These are phyloP conservation scores for Gloeostereum incarnatum DNA, from an alignment of 768 basidiomycete genomes.

Conservation along the genomic window DNA sequence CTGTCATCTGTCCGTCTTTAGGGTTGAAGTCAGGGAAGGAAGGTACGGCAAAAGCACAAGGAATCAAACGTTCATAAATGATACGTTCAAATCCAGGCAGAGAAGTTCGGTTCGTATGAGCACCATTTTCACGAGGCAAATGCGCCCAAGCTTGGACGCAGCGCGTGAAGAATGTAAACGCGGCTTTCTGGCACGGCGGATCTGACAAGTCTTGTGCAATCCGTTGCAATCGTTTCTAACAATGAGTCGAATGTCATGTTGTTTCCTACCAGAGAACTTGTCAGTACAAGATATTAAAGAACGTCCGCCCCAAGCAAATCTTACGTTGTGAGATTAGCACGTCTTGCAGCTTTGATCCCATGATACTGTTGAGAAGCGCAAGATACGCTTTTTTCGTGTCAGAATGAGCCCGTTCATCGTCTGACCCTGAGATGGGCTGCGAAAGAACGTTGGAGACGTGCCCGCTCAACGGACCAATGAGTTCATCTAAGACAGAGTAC, in stretches of 20 bases:
- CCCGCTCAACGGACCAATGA: slow-evolving; percentile 77
- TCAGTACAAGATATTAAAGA: slow-evolving; percentile 13
- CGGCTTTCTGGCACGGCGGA: slow-evolving; percentile 64
- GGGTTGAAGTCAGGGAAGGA: slow-evolving; percentile 74
- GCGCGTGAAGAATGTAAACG: slow-evolving; percentile 69
- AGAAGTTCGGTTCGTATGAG: slow-evolving; percentile 11
- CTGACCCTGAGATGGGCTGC: slow-evolving; percentile 80
- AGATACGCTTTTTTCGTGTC: slow-evolving; percentile 90
- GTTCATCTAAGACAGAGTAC: slow-evolving; percentile 81
- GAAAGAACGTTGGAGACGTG: slow-evolving; percentile 75
- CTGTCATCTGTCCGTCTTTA: slow-evolving; percentile 80
- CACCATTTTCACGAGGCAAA: slow-evolving; percentile 25
- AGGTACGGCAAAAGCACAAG: slow-evolving; percentile 74
- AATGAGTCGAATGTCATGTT: slow-evolving; percentile 59
- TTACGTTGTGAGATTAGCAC: slow-evolving; percentile 85
- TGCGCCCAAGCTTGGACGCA: slow-evolving; percentile 65
- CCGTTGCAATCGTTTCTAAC: slow-evolving; percentile 61
- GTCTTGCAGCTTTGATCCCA: slow-evolving; percentile 70
- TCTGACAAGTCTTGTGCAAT: slow-evolving; percentile 75
- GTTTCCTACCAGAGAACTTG: slow-evolving; percentile 53
- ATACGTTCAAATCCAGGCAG: slow-evolving; percentile 91
- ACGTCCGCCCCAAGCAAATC: slow-evolving; percentile 14
- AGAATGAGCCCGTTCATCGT: slow-evolving; percentile 68
- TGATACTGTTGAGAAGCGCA: slow-evolving; percentile 67
- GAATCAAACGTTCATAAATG: slow-evolving; percentile 80